Conservation (phyloP, 2,329 filamentous ascomycete species). For the Tolypocladium sp. region DNA sequence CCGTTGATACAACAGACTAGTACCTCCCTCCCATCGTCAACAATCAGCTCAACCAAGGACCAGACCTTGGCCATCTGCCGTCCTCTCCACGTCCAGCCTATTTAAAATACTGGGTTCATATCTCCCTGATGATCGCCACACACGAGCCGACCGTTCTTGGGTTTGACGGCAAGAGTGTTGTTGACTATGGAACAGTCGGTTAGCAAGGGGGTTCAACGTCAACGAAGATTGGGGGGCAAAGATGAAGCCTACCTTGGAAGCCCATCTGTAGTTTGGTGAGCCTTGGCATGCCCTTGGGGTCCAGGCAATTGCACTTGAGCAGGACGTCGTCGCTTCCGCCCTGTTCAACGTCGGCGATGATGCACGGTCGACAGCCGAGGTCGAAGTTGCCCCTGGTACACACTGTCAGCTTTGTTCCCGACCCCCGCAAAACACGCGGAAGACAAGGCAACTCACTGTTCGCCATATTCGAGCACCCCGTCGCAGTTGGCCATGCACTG, state of each 20-base stretch:
- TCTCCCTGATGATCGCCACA: conserved; percentile 11
- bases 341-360: conserved; percentile 1
- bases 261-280: conserved; percentile 10
- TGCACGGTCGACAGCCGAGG: conserved; percentile 11
- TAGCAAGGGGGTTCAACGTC: not conserved
- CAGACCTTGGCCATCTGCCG: no score
- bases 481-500: conserved; percentile 10
- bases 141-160: conserved; percentile 8
- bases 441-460: conserved; percentile 7
- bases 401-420: not conserved
- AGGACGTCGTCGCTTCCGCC: not conserved
- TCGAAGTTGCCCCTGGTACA: conserved; percentile 11
- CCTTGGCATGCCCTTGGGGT: not conserved
- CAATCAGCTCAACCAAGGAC: no score
- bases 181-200: conserved; percentile 2
- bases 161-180: conserved; percentile 6
- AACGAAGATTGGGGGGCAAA: no score
- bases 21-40: no score
- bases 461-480: conserved; percentile 9
- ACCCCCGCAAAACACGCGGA: no score
- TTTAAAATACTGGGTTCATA: conserved; percentile 3
- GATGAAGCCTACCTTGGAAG: no score
- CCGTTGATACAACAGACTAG: no score
- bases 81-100: no score
- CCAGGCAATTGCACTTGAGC: conserved; percentile 12